Evolutionary conservation across 73 alveolate genomes (phyloP).

Genomic region (Symbiodinium natans): DNA sequence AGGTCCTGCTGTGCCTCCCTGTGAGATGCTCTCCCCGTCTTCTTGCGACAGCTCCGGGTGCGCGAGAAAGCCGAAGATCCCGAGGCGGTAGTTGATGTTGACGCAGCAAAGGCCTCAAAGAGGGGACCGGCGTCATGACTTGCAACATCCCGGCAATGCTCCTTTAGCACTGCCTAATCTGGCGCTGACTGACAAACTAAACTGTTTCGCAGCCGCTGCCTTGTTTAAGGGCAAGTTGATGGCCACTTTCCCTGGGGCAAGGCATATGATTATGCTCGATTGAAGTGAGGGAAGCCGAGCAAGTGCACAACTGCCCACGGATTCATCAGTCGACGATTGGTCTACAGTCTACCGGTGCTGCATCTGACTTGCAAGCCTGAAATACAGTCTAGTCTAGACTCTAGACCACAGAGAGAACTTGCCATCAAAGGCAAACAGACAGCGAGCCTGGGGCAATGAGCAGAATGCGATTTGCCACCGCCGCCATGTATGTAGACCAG

Average conservation of each 20-base stretch:
- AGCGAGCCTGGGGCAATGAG: too few relatives aligned
- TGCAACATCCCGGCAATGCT: background rate
- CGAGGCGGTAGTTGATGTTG: slow-evolving; percentile 74
- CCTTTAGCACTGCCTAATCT: background rate
- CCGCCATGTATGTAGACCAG: slow-evolving; percentile 74
- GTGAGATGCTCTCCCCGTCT: background rate
- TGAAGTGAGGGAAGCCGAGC: too few relatives aligned
- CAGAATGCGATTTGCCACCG: slow-evolving; percentile 46
- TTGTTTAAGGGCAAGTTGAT: slow-evolving; percentile 20
- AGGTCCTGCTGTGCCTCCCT: background rate
- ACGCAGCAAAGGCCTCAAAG: slow-evolving; percentile 43
- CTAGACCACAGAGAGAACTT: too few relatives aligned
- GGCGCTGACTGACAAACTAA: background rate
- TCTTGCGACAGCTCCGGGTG: slow-evolving; percentile 35
- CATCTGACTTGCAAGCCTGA: too few relatives aligned
- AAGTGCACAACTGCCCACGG: too few relatives aligned
- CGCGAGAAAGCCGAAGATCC: slow-evolving; percentile 46
- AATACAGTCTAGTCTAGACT: too few relatives aligned
- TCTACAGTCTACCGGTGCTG: too few relatives aligned
- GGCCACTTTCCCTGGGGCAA: slow-evolving; percentile 57
- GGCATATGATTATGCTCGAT: too few relatives aligned
- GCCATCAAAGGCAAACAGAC: too few relatives aligned
- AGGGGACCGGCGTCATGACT: background rate
- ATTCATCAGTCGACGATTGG: too few relatives aligned
- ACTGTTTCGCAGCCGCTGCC: too few relatives aligned